A percentile compares a stretch with the other conserved stretches of the same genome.
These are phyloP conservation scores for Piper longum DNA, from an alignment of 164 flowering plant genomes.

Conservation along the genomic window DNA sequence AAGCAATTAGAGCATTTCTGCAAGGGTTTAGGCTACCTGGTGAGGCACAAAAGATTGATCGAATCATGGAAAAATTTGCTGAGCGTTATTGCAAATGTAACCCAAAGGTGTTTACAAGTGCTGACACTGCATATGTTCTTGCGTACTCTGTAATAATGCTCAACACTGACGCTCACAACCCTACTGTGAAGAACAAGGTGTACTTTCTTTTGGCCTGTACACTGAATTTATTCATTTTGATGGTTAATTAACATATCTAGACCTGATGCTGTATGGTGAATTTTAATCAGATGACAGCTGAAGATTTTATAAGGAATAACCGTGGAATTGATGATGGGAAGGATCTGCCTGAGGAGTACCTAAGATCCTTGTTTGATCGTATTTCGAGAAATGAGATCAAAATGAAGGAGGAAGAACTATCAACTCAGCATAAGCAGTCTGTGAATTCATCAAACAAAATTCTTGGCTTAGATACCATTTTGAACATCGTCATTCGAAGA, in stretches of 20 bases:
- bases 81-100: constrained; percentile 98
- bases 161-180: constrained; percentile 96
- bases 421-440: constrained; percentile 74
- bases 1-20: constrained; percentile 84
- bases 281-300: constrained; percentile 71
- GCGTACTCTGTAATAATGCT: constrained; percentile 99
- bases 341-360: constrained; percentile 86
- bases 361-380: constrained; percentile 81
- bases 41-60: constrained; percentile 97
- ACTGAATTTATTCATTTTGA: neutral
- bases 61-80: constrained; percentile 99
- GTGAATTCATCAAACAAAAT: constrained; percentile 48
- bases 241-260: constrained; percentile 4
- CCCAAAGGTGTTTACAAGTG: constrained; percentile 76
- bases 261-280: constrained; percentile 6
- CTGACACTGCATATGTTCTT: constrained; percentile 98
- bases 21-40: constrained; percentile 94
- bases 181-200: constrained; percentile 96
- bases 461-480: constrained; percentile 85
- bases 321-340: constrained; percentile 98
- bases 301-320: constrained; percentile 89
- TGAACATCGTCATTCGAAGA: constrained; percentile 77
- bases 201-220: neutral
- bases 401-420: constrained; percentile 73
- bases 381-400: constrained; percentile 93